Conservation (phyloP, 768 basidiomycete genomes). For the Lactarius psammicola region DNA sequence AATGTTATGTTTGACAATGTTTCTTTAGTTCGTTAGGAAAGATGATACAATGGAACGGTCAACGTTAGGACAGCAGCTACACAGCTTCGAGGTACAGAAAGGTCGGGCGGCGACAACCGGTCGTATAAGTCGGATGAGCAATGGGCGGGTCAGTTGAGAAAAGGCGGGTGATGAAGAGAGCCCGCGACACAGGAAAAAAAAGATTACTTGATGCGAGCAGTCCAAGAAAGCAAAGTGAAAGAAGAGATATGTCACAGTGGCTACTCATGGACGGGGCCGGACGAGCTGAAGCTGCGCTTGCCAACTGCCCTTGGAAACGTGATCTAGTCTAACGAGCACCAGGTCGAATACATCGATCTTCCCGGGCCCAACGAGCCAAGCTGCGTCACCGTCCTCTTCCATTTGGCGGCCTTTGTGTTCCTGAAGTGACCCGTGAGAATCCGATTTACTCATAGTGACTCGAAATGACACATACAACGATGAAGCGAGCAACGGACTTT, state of each 20-base stretch:
- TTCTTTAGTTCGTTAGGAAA: neutral
- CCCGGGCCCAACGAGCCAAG: constrained; percentile 59
- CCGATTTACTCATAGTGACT: neutral
- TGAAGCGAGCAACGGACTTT: constrained; percentile 71
- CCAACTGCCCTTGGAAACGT: constrained; percentile 81
- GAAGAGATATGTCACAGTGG: neutral
- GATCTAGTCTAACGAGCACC: constrained; percentile 74
- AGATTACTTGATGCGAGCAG: neutral
- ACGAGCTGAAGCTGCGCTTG: constrained; percentile 69
- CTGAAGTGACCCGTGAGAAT: constrained; percentile 36
- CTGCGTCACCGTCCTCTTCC: constrained; percentile 61
- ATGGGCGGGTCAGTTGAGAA: neutral
- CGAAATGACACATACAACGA: constrained; percentile 43
- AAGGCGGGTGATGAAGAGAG: neutral
- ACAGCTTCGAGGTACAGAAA: constrained; percentile 9
- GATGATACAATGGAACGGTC: constrained; percentile 3
- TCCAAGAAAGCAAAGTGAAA: neutral
- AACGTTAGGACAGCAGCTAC: constrained; percentile 10
- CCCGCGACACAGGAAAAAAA: neutral
- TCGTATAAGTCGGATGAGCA: neutral
- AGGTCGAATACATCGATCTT: constrained; percentile 65
- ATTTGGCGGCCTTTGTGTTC: constrained; percentile 48
- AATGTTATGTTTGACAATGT: neutral
- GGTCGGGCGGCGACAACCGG: neutral
- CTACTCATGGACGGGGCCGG: constrained; percentile 14